Evolutionary conservation across 73 alveolate genomes (phyloP).

Genomic region (Stentor roeselii): DNA sequence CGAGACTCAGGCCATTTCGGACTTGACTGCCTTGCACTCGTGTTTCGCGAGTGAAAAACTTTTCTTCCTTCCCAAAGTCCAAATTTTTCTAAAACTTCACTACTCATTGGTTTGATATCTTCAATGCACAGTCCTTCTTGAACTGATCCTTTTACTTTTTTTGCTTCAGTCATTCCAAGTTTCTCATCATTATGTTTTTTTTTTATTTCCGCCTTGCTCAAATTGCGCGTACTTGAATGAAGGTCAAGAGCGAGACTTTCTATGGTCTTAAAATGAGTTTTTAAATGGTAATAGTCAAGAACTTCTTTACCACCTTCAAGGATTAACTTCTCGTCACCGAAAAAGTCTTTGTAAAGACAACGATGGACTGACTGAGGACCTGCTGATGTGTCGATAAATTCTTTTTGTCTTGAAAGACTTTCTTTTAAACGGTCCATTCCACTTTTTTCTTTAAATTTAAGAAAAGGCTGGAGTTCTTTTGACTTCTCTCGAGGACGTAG

Average conservation of each 20-base stretch:
- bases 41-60: neutral
- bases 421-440: neutral
- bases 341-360: neutral
- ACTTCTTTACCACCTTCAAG: constrained; percentile 13
- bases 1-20: neutral
- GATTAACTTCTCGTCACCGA: neutral
- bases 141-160: neutral
- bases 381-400: neutral
- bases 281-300: constrained; percentile 8
- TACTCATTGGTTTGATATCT: neutral
- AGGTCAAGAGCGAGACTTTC: constrained; percentile 12
- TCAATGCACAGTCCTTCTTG: neutral
- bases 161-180: neutral
- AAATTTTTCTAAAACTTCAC: neutral
- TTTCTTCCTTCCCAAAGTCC: neutral
- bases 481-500: constrained; percentile 15
- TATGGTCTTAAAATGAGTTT: constrained; percentile 1
- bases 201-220: neutral
- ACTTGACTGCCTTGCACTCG: neutral
- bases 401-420: neutral
- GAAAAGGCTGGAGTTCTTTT: constrained; percentile 12
- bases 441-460: neutral
- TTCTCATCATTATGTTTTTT: neutral
- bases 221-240: neutral
- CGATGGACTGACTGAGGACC: neutral